Base-by-base conservation (phyloP, 805 yeast species). In the Cyberlindnera nakhonratchasimensis region DNA sequence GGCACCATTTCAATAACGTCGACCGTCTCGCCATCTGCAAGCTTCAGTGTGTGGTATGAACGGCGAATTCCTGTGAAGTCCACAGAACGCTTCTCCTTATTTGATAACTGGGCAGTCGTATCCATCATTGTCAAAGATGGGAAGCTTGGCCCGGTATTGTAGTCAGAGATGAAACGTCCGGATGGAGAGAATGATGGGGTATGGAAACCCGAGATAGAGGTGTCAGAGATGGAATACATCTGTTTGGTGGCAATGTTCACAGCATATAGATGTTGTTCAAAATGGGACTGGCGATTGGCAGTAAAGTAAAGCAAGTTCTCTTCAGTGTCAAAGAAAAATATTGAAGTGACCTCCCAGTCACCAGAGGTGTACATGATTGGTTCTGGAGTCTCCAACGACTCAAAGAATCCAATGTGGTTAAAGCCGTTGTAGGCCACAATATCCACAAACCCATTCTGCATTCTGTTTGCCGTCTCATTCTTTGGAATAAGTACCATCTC, bases 1-100 rank as follows among this genome's bases (percentile, higher is more conserved):
- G 95, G 95, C 32, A 72, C 66, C 8, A 80, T 76, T 54, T 84
- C 90, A 30, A 80, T 61, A 41, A 79, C 70, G 54, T 80, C 75
- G 6, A 80, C 58, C 2, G 61, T 59, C 5, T 41, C 51, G 23
- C 58, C 60, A 21, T 43, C 47, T 4, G 43, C 46, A 5, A 57
- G 45, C 26, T 39, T 42, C 9, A 57, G 26, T 4, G 51, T 50
- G 43, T 57, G 61, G 26, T 52, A 53, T 10, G 49, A 28, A 12
- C 48, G 42, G 17, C 47, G 34, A 3, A 33, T 26, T 2, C 59
- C 57, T 0, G 29, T 26, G 39, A 56, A 45, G 31, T 55, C 60
- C 10, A 52, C 30, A 1, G 40, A 17, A 14, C 48, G 42, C 24
- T 37, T 37, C 6, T n/a, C 21, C 8, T 43, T 39, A 23, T 41